Conservation (phyloP, 2,329 filamentous ascomycete species). For the Curvularia lunata region DNA sequence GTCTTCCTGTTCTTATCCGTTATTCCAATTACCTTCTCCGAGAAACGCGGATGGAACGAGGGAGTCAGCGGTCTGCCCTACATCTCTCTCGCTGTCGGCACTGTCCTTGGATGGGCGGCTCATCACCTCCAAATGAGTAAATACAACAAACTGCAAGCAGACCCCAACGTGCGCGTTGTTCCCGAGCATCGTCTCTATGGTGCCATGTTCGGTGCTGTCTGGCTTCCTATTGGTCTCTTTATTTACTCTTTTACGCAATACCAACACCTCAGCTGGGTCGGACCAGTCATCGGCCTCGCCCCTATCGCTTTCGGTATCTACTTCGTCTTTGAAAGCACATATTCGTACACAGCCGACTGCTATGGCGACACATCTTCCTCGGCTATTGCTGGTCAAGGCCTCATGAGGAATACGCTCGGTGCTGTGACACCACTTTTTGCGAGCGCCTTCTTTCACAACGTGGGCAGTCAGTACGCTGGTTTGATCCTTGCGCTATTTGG, state of each 20-base stretch:
- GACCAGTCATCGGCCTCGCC: constrained; percentile 57
- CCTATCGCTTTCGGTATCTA: constrained; percentile 61
- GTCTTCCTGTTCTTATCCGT: constrained; percentile 60
- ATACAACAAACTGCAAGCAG: constrained; percentile 52
- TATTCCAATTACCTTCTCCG: constrained; percentile 49
- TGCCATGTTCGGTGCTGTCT: constrained; percentile 42
- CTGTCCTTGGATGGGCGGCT: constrained; percentile 56
- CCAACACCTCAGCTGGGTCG: constrained; percentile 57
- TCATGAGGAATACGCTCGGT: constrained; percentile 61
- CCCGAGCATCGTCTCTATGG: constrained; percentile 44
- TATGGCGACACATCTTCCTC: constrained; percentile 56
- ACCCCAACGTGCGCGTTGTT: constrained; percentile 47
- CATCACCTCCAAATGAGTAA: constrained; percentile 61
- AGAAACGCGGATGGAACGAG: constrained; percentile 61
- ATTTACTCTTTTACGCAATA: constrained; percentile 64
- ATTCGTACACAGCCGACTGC: constrained; percentile 61
- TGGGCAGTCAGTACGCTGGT: constrained; percentile 61
- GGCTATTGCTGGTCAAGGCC: constrained; percentile 58
- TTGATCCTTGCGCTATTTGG: constrained; percentile 57
- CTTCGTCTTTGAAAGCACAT: constrained; percentile 57
- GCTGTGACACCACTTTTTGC: constrained; percentile 61
- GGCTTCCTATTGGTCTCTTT: constrained; percentile 43
- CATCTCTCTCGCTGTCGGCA: constrained; percentile 58
- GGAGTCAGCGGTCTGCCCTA: constrained; percentile 59
- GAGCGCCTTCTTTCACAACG: constrained; percentile 60